phyloP scores from a whole-genome alignment of 306 rosid genomes.

The Dryas alaskensis region DNA sequence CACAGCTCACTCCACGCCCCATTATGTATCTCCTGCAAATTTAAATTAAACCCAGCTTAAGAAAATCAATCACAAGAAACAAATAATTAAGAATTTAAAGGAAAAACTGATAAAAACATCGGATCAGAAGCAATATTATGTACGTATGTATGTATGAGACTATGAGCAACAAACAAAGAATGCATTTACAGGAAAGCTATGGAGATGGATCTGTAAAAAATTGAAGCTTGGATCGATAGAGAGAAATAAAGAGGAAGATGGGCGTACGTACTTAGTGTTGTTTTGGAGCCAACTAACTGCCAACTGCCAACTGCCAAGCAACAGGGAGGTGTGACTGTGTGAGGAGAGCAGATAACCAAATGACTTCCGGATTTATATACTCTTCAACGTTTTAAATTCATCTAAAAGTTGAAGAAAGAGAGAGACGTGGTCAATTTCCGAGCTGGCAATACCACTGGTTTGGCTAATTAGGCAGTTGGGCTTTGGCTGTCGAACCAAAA shows the following conservation, averaged over 20 bases:
- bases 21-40: slow-evolving; percentile 22
- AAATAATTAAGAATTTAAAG: neutral
- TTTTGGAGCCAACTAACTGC: slow-evolving; percentile 8
- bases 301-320: slow-evolving; percentile 12
- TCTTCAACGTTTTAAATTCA: too few species aligned
- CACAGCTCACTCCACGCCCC: slow-evolving; percentile 84
- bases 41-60: neutral
- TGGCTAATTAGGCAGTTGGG: slow-evolving; percentile 3
- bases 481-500: neutral
- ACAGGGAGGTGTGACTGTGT: neutral
- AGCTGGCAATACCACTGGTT: neutral
- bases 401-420: neutral
- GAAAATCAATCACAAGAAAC: neutral
- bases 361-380: neutral
- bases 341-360: neutral
- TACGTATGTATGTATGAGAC: too few species aligned
- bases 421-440: slow-evolving; percentile 12
- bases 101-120: neutral
- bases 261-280: too few species aligned
- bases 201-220: too few species aligned
- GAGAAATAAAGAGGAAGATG: too few species aligned
- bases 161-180: neutral
- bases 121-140: neutral
- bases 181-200: neutral
- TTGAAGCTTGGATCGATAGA: too few species aligned